phyloP scores from a whole-genome alignment of 2,329 filamentous ascomycete genomes.

The Fusarium graminum region DNA sequence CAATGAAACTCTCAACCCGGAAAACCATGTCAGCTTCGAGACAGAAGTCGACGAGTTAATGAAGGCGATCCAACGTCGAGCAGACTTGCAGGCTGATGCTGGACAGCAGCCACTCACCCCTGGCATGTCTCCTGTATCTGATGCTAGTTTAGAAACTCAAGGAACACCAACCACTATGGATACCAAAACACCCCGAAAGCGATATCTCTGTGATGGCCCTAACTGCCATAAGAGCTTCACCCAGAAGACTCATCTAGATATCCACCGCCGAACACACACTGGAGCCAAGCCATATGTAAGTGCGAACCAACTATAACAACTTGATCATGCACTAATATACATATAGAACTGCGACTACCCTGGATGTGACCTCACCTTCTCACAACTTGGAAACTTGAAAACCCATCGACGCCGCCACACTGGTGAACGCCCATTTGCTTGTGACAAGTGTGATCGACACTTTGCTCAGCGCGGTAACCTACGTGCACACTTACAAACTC shows the following conservation, averaged over 20 bases:
- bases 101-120: constrained; percentile 47
- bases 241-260: constrained; percentile 93
- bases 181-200: constrained; percentile 60
- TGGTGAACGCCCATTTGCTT: constrained; percentile 86
- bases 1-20: constrained; percentile 62
- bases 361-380: constrained; percentile 83
- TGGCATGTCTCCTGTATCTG: constrained; percentile 46
- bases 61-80: constrained; percentile 84
- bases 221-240: constrained; percentile 85
- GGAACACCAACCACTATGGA: constrained; percentile 45
- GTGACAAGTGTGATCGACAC: constrained; percentile 81
- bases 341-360: constrained; percentile 75
- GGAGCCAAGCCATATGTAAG: constrained; percentile 91
- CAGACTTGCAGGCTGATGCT: constrained; percentile 54
- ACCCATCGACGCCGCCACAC: constrained; percentile 91
- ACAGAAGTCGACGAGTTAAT: constrained; percentile 90
- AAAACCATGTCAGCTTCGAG: constrained; percentile 73
- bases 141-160: constrained; percentile 40
- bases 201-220: constrained; percentile 79
- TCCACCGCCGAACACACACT: constrained; percentile 88
- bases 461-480: constrained; percentile 92
- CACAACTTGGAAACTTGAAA: constrained; percentile 91
- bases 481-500: constrained; percentile 84
- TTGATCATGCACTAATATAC: constrained; percentile 43
- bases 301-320: constrained; percentile 24